Evolutionary conservation across 371 early-diverging fungal species (phyloP), one percentile per base, ranked within the genome.

Genomic region (Capillidium rhysosporum): DNA sequence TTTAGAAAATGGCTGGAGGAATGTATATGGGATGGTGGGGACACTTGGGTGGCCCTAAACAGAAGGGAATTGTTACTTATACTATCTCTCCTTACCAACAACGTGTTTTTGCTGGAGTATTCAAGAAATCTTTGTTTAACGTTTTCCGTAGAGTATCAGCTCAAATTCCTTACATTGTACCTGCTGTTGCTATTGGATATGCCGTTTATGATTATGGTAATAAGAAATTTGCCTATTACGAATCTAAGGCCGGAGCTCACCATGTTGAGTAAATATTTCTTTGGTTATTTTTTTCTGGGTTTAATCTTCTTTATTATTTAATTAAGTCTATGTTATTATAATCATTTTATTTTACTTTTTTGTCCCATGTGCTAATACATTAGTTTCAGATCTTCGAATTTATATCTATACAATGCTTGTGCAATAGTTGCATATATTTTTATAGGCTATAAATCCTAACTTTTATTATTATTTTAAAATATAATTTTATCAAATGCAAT

Each of bases 51-150:
- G 63, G 60, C 16, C 63, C 63, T 26, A 25, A 38, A 9, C 63
- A 63, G 55, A 54, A 39, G 21, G 58, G 60, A 18, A 60, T 63
- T 44, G 54, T 63, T 38, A 73, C 77, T 24, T 87, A 87, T 71
- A 54, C 72, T 54, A 65, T 85, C 47, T 87, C 88, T 30, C 80
- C 84, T 40, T 84, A 73, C 70, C 76, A 84, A 67, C 84, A 84
- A 67, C 77, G 75, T 58, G 69, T 77, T 58, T 84, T 83, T 56
- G 82, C 81, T 56, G 82, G 82, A 61, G 77, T 72, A 47, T 64
- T 76, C 54, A 73, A 70, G 61, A 75, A 80, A 56, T 82, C 81
- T 31, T 67, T 84, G 44, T 80, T 80, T 75, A 84, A 84, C 76
- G 75, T 81, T 55, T 68, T 79, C 64, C 80, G 83, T 58, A 80